phyloP scores from a whole-genome alignment of 805 yeast species.

The Kuraishia piskuri region DNA sequence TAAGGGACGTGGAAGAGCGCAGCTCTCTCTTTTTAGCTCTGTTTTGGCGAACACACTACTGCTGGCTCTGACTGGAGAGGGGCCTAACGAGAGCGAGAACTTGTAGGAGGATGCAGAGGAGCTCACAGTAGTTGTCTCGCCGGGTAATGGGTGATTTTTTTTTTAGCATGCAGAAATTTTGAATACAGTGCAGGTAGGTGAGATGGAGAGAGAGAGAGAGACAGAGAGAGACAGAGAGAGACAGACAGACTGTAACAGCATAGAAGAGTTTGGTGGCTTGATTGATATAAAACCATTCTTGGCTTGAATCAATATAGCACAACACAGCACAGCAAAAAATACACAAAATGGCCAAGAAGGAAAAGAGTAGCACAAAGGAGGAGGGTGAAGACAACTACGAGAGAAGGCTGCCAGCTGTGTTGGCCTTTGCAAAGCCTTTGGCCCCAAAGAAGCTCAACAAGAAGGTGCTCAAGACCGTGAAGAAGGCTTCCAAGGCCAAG shows the following conservation, averaged over 20 bases:
- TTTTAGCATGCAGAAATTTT: conserved; percentile 2
- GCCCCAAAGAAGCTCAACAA: conserved; percentile 95
- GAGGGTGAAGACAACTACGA: conserved; percentile 78
- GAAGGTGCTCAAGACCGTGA: conserved; percentile 89
- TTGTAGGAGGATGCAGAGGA: no score
- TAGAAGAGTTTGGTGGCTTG: neutral
- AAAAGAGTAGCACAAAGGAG: conserved; percentile 26
- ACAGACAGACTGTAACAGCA: no score
- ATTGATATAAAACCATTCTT: neutral
- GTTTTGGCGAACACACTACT: no score
- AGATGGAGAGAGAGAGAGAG: neutral
- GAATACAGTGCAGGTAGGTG: neutral
- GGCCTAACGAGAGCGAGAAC: no score
- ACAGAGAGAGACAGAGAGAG: no score
- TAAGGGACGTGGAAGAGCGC: neutral
- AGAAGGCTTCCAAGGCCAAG: conserved; percentile 96
- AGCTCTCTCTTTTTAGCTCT: no score
- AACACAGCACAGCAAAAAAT: no score
- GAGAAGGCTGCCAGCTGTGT: conserved; percentile 77
- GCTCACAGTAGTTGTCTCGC: neutral
- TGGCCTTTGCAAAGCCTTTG: conserved; percentile 89
- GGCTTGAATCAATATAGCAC: no score
- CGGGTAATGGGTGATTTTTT: neutral
- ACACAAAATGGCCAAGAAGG: conserved; percentile 35
- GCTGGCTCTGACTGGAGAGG: no score